A percentile compares a stretch with the other conserved stretches of the same genome.
These are phyloP conservation scores for Boeremia exigua DNA, from an alignment of 2,329 filamentous ascomycete species.

Conservation along the genomic window DNA sequence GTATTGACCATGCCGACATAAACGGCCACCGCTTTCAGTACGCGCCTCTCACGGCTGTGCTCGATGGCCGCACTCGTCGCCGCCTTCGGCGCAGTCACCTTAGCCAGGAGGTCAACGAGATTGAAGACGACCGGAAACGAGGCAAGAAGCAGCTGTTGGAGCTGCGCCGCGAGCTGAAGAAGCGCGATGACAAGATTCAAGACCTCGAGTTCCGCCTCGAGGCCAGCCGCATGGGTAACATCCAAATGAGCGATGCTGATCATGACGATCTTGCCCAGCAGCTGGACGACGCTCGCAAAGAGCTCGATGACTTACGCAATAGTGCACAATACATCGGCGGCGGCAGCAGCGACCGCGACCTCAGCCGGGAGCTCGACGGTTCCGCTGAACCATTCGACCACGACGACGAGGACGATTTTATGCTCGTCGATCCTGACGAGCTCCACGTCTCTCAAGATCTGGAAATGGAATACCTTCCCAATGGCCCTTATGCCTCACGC, in stretches of 20 bases:
- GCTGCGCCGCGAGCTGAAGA: constrained; percentile 45
- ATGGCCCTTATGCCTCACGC: constrained; percentile 38
- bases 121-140: constrained; percentile 47
- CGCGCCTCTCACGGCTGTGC: constrained; percentile 40
- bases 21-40: constrained; percentile 40
- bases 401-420: constrained; percentile 34
- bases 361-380: constrained; percentile 26
- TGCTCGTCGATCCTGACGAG: constrained; percentile 44
- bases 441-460: constrained; percentile 39
- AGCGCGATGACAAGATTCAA: constrained; percentile 45
- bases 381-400: constrained; percentile 27
- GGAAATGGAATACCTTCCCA: constrained; percentile 33
- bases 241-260: constrained; percentile 47
- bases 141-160: constrained; percentile 47
- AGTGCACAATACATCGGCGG: constrained; percentile 39
- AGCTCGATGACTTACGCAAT: constrained; percentile 45
- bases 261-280: constrained; percentile 42
- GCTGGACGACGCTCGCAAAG: constrained; percentile 42
- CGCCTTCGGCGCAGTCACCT: constrained; percentile 50
- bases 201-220: constrained; percentile 48
- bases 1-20: constrained; percentile 32
- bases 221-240: constrained; percentile 45
- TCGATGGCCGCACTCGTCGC: constrained; percentile 43
- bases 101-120: constrained; percentile 50
- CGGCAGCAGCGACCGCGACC: constrained; percentile 29